Base-by-base conservation (phyloP, 2,329 filamentous ascomycete genomes). In the Thermothelomyces thermophilus region DNA sequence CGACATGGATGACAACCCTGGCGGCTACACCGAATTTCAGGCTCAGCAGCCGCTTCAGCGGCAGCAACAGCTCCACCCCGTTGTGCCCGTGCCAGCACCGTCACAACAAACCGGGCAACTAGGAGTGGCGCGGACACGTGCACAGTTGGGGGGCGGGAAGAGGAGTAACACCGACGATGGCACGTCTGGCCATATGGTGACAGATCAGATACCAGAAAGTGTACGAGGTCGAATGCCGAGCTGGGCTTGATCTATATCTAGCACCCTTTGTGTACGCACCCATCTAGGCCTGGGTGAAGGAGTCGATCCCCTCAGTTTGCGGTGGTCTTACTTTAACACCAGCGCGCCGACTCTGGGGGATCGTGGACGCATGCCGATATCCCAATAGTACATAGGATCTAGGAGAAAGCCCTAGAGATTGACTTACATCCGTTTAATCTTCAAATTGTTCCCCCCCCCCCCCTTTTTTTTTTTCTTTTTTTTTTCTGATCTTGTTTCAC, bases 1-100 rank as follows among this genome's bases (percentile, higher is more conserved):
- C 13, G 33, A 35, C 16, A 82, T 82, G 78, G 78, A 82, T 40
- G 78, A 81, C 33, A 76, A 77, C 44, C 19, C 33, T 16, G 46
- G 35, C 28, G 19, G 24, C 16, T 46, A 48, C 19, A 33, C 22
- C 33, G 20, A 62, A 69, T 3, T 69, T 70, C 22, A 62, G 68
- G 3, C 33, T 19, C 51, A 48, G 11, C 71, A 73, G 37, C 49
- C 64, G 10, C 39, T 16, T 5, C 63, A 66, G 7, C 63, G 9
- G 5, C 63, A 66, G 7, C 63, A 67, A 17, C 62, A 66, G 14
- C 62, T 71, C 49, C 70, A 70, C 48, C 64, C 68, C 37, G 69
- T 71, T 30, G 60, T 65, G 10, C 64, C 68, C 9, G 14, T 50
- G 30, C 37, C 28, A 14, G 17, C 48, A 22, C 44, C 33, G 4